Evolutionary conservation across 495 filamentous ascomycete species (phyloP).

Genomic region (Penicillium paradoxum): DNA sequence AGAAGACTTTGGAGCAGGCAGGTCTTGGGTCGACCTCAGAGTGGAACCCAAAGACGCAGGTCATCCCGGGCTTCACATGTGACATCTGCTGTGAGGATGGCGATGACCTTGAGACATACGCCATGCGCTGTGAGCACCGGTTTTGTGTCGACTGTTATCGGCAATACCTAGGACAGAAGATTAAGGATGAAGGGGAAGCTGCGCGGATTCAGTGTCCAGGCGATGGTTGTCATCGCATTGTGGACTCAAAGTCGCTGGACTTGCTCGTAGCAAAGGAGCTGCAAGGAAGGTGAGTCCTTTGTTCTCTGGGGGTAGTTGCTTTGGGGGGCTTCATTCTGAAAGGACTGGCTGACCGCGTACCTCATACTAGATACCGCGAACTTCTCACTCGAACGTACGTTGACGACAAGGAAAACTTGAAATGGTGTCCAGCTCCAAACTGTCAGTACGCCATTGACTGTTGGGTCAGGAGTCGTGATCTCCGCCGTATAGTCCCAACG

Average conservation of each 20-base stretch:
- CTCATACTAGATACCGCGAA: constrained; percentile 61
- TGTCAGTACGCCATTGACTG: constrained; percentile 92
- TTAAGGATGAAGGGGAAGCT: constrained; percentile 89
- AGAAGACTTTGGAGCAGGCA: constrained; percentile 75
- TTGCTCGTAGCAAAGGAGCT: constrained; percentile 73
- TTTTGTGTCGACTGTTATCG: constrained; percentile 92
- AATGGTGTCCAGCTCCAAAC: constrained; percentile 96
- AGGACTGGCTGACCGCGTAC: constrained; percentile 9
- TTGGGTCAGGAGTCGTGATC: constrained; percentile 74
- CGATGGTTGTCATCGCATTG: constrained; percentile 80
- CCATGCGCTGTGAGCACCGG: constrained; percentile 93
- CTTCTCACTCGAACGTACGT: constrained; percentile 92
- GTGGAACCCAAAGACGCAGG: constrained; percentile 60
- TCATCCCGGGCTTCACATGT: constrained; percentile 74
- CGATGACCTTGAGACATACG: constrained; percentile 74
- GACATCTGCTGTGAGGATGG: constrained; percentile 96
- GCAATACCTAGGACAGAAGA: constrained; percentile 87
- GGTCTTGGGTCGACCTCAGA: constrained; percentile 67
- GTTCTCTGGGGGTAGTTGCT: neutral
- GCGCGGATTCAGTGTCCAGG: constrained; percentile 91
- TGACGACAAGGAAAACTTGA: constrained; percentile 88
- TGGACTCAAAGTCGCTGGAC: constrained; percentile 83
- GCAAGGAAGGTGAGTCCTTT: constrained; percentile 51
- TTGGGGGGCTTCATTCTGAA: neutral
- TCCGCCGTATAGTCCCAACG: constrained; percentile 79